A percentile compares a stretch with the other conserved stretches of the same genome.
phyloP scores from a whole-genome alignment of 176 grass and related monocot species.

The Carex scoparia region DNA sequence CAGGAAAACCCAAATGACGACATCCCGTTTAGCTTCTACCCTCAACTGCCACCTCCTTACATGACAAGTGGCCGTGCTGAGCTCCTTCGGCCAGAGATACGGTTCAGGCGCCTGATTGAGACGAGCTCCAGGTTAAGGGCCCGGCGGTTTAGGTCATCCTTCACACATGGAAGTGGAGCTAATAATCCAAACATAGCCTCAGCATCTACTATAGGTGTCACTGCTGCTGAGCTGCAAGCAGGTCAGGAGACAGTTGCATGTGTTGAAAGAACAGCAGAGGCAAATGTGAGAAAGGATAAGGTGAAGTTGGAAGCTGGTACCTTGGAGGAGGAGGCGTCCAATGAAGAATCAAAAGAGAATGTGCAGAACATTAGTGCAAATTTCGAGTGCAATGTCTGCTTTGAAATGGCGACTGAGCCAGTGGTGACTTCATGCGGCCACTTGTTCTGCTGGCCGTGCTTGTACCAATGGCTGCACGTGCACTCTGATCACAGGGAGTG shows the following conservation, averaged over 20 bases:
- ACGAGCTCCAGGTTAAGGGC: constrained; percentile 42
- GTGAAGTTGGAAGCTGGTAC: constrained; percentile 32
- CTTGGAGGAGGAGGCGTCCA: constrained; percentile 32
- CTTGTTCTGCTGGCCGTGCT: constrained; percentile 95
- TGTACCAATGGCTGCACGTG: constrained; percentile 93
- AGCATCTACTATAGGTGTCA: constrained; percentile 9
- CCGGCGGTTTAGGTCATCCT: constrained; percentile 72
- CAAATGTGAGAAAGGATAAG: constrained; percentile 34
- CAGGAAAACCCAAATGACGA: constrained; percentile 31
- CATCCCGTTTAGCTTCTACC: constrained; percentile 42
- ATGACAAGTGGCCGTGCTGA: background rate
- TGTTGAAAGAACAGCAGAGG: constrained; percentile 23
- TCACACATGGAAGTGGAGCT: constrained; percentile 36
- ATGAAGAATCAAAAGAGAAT: constrained; percentile 46
- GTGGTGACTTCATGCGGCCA: constrained; percentile 96
- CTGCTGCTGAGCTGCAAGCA: constrained; percentile 8
- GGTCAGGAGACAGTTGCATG: constrained; percentile 28
- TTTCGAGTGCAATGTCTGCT: constrained; percentile 96
- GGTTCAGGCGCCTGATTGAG: constrained; percentile 58
- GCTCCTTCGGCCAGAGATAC: constrained; percentile 32
- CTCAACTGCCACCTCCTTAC: constrained; percentile 46
- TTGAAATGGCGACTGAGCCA: constrained; percentile 87
- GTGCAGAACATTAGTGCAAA: constrained; percentile 33
- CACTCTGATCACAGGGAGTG: constrained; percentile 93
- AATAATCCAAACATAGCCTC: constrained; percentile 30